phyloP scores from a whole-genome alignment of 179 eudicot species.

The Nepenthes alata region DNA sequence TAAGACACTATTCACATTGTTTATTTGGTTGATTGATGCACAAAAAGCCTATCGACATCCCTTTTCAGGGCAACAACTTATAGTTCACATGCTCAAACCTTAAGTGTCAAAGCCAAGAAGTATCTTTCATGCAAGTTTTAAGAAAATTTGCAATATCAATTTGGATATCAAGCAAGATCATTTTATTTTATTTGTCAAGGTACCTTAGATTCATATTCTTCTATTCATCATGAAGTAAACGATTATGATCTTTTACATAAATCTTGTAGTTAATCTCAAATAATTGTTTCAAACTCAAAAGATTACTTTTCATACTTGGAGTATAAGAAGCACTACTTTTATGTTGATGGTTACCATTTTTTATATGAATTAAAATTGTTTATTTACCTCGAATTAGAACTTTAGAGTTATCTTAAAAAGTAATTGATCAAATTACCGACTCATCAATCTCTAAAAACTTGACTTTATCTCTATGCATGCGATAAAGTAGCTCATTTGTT shows the following conservation, averaged over 20 bases:
- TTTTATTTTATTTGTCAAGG: neutral
- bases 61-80: neutral
- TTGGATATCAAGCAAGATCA: neutral
- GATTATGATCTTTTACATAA: neutral
- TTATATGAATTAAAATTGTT: neutral
- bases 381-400: neutral
- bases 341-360: neutral
- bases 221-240: too few species aligned
- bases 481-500: neutral
- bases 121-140: neutral
- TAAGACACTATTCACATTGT: neutral
- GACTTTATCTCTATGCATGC: too few species aligned
- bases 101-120: neutral
- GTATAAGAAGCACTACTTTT: neutral
- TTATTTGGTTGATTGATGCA: neutral
- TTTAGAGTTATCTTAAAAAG: neutral
- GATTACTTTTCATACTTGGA: neutral
- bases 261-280: neutral
- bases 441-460: too few species aligned
- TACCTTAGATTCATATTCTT: neutral
- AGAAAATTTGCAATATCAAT: neutral
- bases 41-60: neutral
- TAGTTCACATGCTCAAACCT: neutral
- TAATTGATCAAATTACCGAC: neutral
- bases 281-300: neutral